phyloP scores from a whole-genome alignment of 2,329 filamentous ascomycete species.

The Colletotrichum sp. region DNA sequence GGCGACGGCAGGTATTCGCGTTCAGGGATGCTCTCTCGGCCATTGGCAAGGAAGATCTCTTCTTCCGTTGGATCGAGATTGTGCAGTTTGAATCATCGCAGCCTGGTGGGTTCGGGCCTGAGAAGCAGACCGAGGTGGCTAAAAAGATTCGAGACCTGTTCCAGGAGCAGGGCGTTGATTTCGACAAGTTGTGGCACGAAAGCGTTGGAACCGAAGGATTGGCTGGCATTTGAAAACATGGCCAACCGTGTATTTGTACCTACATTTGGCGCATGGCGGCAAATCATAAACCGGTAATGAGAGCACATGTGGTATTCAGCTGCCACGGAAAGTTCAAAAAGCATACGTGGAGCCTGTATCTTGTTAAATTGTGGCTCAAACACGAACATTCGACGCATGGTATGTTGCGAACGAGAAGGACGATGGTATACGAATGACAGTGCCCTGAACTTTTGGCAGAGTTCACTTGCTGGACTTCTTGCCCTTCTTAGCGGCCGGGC shows the following conservation, averaged over 20 bases:
- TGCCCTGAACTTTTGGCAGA: background rate
- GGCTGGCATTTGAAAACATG: slow-evolving; percentile 22
- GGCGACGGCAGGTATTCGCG: slow-evolving; percentile 75
- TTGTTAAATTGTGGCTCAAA: background rate
- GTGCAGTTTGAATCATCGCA: slow-evolving; percentile 85
- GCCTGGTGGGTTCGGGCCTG: slow-evolving; percentile 78
- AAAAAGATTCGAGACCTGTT: slow-evolving; percentile 79
- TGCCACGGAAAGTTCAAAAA: background rate
- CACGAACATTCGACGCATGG: background rate
- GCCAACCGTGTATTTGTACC: background rate
- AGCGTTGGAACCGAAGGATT: slow-evolving; percentile 49
- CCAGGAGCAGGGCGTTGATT: slow-evolving; percentile 76
- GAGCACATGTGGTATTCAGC: background rate
- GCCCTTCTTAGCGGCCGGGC: slow-evolving; percentile 42
- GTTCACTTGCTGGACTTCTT: slow-evolving; percentile 43
- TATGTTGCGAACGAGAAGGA: background rate
- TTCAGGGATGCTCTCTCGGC: slow-evolving; percentile 79
- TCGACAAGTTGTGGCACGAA: slow-evolving; percentile 79
- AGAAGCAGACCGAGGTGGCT: slow-evolving; percentile 75
- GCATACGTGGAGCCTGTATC: slow-evolving; percentile 1
- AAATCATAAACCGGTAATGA: background rate
- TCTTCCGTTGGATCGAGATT: slow-evolving; percentile 92
- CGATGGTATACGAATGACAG: background rate
- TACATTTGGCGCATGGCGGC: background rate
- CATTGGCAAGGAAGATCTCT: slow-evolving; percentile 85